phyloP scores from a whole-genome alignment of 352 stramenopile species.

The Thraustochytrium sp. region DNA sequence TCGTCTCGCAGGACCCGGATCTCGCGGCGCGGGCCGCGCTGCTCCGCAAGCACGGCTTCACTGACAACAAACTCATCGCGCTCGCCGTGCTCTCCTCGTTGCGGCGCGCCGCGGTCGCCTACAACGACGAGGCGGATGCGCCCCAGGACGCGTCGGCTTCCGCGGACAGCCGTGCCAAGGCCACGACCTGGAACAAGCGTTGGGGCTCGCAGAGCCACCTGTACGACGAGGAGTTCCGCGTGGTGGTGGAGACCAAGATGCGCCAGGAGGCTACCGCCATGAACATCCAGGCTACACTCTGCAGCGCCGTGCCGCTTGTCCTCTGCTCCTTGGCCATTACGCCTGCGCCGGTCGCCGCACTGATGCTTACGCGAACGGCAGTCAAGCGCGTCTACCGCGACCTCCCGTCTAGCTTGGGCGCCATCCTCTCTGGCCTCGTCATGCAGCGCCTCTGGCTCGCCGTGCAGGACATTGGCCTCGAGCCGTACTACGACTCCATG shows the following conservation, averaged over 20 bases:
- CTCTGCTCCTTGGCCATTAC: neutral
- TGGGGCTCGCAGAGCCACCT: neutral
- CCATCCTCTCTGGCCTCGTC: neutral
- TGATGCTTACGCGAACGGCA: neutral
- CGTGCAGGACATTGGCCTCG: neutral
- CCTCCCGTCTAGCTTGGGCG: neutral
- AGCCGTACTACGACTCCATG: neutral
- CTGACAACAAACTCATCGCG: neutral
- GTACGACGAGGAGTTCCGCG: neutral
- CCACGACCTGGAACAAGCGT: neutral
- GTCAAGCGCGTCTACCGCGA: neutral
- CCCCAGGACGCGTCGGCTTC: neutral
- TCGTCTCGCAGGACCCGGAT: neutral
- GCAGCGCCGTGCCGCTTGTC: neutral
- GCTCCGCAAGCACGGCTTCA: neutral
- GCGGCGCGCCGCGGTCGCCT: neutral
- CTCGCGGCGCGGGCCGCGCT: neutral
- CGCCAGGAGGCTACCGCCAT: neutral
- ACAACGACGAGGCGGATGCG: neutral
- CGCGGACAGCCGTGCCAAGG: neutral
- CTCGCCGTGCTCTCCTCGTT: neutral
- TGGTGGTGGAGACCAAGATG: neutral
- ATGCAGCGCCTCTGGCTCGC: slow-evolving; percentile 14
- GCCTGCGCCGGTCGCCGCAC: neutral
- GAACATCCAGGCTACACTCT: neutral